Evolutionary conservation across 1,284 basidiomycete genomes (phyloP), one percentile per base, ranked within the genome.

Genomic region (Boletus smithii): DNA sequence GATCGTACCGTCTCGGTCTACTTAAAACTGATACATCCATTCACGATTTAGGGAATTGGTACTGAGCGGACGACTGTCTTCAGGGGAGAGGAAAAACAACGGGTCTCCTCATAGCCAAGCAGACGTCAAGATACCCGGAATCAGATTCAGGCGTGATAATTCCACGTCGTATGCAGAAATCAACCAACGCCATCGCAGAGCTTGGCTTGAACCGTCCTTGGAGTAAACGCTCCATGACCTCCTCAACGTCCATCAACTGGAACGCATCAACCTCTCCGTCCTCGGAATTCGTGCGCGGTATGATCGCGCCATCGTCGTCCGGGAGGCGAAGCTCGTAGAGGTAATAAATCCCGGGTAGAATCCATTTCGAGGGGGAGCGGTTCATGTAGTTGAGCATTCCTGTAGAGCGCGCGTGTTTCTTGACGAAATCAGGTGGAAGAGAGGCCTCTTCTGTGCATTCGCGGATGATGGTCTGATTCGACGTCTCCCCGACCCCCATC

Each of bases 151-250:
- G 73, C 1, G 75, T 76, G 27, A 79, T 61, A 35, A 73, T 62
- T 2, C 76, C 75, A 46, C 76, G 75, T 41, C 76, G 67, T 36
- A 79, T 62, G 50, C 78, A 63, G 56, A 80, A 80, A 53, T 79
- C 75, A 20, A 80, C 63, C 38, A 80, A 63, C 5, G 75, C 74
- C 51, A 80, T 60, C 7, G 75, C 79, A 49, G 76, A 80, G 53
- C 77, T 79, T 8, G 76, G 70, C 55, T 80, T 80, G 68, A 80
- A 80, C 44, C 67, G 59, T 22, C 69, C 68, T 5, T 61, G 58
- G 5, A 72, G 53, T 7, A 80, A 57, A 16, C 66, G 66, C 3
- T 66, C 56, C 42, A 77, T 59, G 16, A 74, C 67, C 18, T 58
- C 57, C n/a, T 65, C 56, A 0, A 62, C 52, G 20, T 63, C 63